Evolutionary conservation across 169 alveolate genomes (phyloP).

Genomic region (Eimeria nieschulzi): DNA sequence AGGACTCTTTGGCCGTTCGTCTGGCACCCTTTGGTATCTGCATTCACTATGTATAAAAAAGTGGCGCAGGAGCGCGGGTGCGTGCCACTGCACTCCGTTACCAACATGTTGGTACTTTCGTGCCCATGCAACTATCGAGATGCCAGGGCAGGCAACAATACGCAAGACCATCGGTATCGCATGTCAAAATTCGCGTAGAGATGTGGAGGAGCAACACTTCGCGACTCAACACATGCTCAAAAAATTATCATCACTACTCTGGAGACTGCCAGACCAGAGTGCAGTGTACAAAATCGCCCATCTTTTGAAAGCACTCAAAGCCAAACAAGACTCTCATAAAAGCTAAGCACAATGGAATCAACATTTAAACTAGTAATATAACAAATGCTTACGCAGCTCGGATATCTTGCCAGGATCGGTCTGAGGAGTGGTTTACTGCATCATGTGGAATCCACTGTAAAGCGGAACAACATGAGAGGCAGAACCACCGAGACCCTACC

Average conservation of each 20-base stretch:
- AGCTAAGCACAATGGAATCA: too few species aligned
- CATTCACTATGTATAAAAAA: conserved; percentile 18
- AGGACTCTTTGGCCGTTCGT: conserved; percentile 35
- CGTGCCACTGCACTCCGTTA: neutral
- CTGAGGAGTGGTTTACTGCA: conserved; percentile 42
- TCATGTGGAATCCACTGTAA: conserved; percentile 14
- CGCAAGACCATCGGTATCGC: conserved; percentile 7
- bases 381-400: conserved; percentile 1
- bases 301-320: too few species aligned
- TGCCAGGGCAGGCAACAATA: conserved; percentile 1
- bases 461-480: conserved; percentile 46
- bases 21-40: conserved; percentile 51
- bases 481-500: conserved; percentile 27
- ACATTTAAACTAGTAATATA: neutral
- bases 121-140: neutral
- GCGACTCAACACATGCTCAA: conserved; percentile 60
- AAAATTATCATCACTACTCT: too few species aligned
- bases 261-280: too few species aligned
- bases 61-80: conserved; percentile 59
- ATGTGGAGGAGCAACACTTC: neutral
- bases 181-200: conserved; percentile 32
- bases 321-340: too few species aligned
- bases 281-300: too few species aligned
- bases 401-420: conserved; percentile 59
- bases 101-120: conserved; percentile 1